A percentile compares a stretch with the other conserved stretches of the same genome.
Evolutionary conservation across 2,329 filamentous ascomycete species (phyloP).

Genomic region (Triangularia setosa): DNA sequence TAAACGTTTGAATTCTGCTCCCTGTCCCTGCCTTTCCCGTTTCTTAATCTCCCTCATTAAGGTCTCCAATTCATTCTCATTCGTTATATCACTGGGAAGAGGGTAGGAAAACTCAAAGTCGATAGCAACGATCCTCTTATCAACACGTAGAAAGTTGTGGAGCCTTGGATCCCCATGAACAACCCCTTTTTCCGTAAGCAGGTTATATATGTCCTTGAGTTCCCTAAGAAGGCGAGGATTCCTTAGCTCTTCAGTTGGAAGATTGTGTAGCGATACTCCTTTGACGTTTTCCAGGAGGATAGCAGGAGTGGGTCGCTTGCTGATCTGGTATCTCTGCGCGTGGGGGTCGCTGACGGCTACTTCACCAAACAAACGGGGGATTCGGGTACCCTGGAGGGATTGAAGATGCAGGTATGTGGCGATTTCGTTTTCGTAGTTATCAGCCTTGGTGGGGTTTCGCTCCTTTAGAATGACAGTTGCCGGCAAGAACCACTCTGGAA

Average conservation of each 20-base stretch:
- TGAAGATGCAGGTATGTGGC: conserved; percentile 10
- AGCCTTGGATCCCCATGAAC: conserved; percentile 11
- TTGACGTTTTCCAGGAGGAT: conserved; percentile 11
- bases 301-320: conserved; percentile 10
- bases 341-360: conserved; percentile 5
- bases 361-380: conserved; percentile 12
- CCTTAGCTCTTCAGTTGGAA: conserved; percentile 9
- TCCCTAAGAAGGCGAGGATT: conserved; percentile 8
- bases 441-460: conserved; percentile 10
- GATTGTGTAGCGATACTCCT: conserved; percentile 8
- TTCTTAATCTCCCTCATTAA: background rate
- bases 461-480: conserved; percentile 14
- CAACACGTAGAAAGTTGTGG: conserved; percentile 10
- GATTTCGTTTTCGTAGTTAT: conserved; percentile 12
- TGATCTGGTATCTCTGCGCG: conserved; percentile 8
- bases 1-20: too few species aligned
- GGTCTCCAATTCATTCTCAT: conserved; percentile 7
- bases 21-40: background rate
- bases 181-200: conserved; percentile 7
- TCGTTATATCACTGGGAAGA: conserved; percentile 7
- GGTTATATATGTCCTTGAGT: conserved; percentile 2
- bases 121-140: conserved; percentile 5
- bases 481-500: conserved; percentile 13
- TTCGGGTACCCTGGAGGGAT: conserved; percentile 9
- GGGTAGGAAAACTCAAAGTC: conserved; percentile 10